Base-by-base conservation (phyloP, 192 early-diverging fungal genomes). In the Umbelopsis sp. region DNA sequence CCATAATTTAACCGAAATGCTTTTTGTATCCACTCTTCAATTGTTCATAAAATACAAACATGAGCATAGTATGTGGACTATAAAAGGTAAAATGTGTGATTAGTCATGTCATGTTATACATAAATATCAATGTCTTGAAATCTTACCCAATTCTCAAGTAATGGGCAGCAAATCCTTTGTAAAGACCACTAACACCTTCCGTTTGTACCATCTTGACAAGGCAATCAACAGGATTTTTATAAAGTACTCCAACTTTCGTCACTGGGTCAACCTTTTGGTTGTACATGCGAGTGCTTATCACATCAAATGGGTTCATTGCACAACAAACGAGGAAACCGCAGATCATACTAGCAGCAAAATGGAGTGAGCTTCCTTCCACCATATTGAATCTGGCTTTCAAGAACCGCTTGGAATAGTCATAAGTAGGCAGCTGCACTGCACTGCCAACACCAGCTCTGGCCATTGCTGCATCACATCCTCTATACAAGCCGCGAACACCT, bases 231-330 rank as follows among this genome's bases (percentile, higher is more conserved):
- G 92, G 90, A 50, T 82, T 89, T 78, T 84, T 89, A 83, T 98
- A 98, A 64, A 95, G 71, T 23, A 90, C 80, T 13, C 93, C 93
- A 44, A 84, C 77, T 25, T 87, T 86, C 15, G 86, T 87, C 21
- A 80, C 79, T 9, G 80, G 79, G 20, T 81, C 86, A 2, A 86
- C 77, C 53, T 86, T 82, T 67, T 97, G 94, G 73, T 97, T 96
- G 82, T 95, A 97, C 93, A 97, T 97, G 52, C 97, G 87, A 6
- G 95, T 96, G 48, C 86, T 92, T 51, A 96, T 90, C 9, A 97
- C 94, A 80, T 98, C 97, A 69, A 97, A 96, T n/a, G 97, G 95
- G 67, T 98, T 97, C 95, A 98, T 98, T 49, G 88, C 91, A 22
- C 86, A 79, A 73, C 93, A 94, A 16, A 97, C 91, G 72, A 94